Percentiles rank a stretch among this genome's conserved stretches.
phyloP scores from a whole-genome alignment of 2,329 filamentous ascomycete species.

The Penicillium expansum region DNA sequence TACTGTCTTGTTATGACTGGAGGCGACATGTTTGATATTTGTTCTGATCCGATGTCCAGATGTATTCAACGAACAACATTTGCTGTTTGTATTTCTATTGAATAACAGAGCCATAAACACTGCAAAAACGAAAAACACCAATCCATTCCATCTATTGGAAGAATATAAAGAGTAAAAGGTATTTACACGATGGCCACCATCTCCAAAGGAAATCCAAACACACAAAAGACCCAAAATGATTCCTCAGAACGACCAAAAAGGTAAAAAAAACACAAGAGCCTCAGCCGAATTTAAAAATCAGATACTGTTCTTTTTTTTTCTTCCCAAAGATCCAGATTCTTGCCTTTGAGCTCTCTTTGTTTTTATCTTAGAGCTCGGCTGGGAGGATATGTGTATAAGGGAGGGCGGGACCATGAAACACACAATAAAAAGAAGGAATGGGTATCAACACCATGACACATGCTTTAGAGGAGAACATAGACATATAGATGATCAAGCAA shows the following conservation, averaged over 20 bases:
- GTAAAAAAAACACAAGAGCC: slow-evolving; percentile 1
- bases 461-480: slow-evolving; percentile 29
- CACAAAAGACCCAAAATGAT: slow-evolving; percentile 15
- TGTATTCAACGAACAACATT: background rate
- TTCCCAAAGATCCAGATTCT: slow-evolving; percentile 1
- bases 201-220: slow-evolving; percentile 15
- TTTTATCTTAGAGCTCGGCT: slow-evolving; percentile 7
- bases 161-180: slow-evolving; percentile 31
- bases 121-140: slow-evolving; percentile 16
- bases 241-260: slow-evolving; percentile 3
- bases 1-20: background rate
- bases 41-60: background rate
- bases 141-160: slow-evolving; percentile 34
- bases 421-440: slow-evolving; percentile 35
- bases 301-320: background rate
- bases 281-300: slow-evolving; percentile 3
- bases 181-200: slow-evolving; percentile 23
- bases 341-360: background rate
- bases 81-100: background rate
- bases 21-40: background rate
- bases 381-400: slow-evolving; percentile 8
- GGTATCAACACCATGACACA: slow-evolving; percentile 46
- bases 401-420: slow-evolving; percentile 22
- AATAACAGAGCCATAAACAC: background rate
- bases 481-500: slow-evolving; percentile 4